Base-by-base conservation (phyloP, 345 rosid species). In the Eucalyptus melliodora region DNA sequence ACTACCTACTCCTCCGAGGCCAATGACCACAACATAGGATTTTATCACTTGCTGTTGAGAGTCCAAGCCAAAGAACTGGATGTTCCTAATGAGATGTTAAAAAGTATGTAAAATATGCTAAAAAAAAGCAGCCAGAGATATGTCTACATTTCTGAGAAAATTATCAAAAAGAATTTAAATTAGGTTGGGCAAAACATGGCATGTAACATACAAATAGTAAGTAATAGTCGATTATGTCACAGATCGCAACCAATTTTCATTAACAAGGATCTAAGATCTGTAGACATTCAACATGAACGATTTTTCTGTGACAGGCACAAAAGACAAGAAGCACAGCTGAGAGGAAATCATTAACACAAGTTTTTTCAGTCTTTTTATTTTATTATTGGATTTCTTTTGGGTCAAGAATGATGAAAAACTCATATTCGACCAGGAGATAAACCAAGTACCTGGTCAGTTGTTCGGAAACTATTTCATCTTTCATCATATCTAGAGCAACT, bases 1-100 rank as follows among this genome's bases (percentile, higher is more conserved):
- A 90, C 98, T 97, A 87, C 99, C 99, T 72, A 97, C 99, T 88
- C 99, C 98, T 91, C 99, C 99, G n/a, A 97, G 99, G 88, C 99
- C 99, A 88, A 97, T 95, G 89, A 97, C 95, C 86, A 97, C 99
- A 91, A 96, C 98, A 92, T 96, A 97, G 83, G 99, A 97, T 88
- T 94, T 87, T 80, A 97, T 94, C 89, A 97, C 98, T 91, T 95
- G 96, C 90, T 90, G 91, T 88, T 97, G 99, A 81, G 94, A 92
- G 80, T 96, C 96, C 45, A 94, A 91, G 90, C 97, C 98, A 93
- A 96, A 97, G 94, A 97, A 97, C 89, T 97, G 99, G 89, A 97
- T 96, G 90, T 97, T 97, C 97, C 99, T 97, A 88, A 86, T 11
- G 14, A 37, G 83, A 77, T 77, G 47, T 77, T 77, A 77, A 77